Conservation (phyloP, 1,139 yeast species). For the Candida smagusa region DNA sequence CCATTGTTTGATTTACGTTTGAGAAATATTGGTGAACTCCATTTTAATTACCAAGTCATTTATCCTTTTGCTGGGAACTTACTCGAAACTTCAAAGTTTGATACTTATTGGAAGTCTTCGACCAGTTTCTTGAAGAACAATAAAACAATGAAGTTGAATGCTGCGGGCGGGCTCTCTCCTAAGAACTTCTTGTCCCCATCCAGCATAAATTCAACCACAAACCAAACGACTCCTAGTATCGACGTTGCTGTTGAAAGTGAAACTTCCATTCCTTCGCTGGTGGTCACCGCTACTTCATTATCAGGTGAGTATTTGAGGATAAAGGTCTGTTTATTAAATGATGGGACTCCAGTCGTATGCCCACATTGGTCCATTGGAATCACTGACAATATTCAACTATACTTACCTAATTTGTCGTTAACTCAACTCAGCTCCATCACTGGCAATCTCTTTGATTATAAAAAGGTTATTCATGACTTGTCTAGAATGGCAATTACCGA, state of each 20-base stretch:
- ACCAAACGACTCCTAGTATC: constrained; percentile 1
- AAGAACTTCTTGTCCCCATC: constrained; percentile 37
- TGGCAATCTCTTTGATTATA: constrained; percentile 40
- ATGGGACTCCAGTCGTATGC: constrained; percentile 83
- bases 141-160: constrained; percentile 29
- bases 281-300: constrained; percentile 89
- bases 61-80: constrained; percentile 87
- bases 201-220: constrained; percentile 7
- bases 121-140: constrained; percentile 39
- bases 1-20: constrained; percentile 83
- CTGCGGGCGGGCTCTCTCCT: constrained; percentile 44
- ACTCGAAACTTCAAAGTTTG: constrained; percentile 86
- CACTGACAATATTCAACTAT: constrained; percentile 55
- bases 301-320: constrained; percentile 76
- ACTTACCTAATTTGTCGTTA: constrained; percentile 39
- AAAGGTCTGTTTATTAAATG: constrained; percentile 69
- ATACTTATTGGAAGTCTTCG: constrained; percentile 95
- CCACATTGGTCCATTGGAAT: constrained; percentile 66
- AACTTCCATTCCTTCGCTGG: constrained; percentile 44
- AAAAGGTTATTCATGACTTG: constrained; percentile 40
- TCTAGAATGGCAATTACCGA: constrained; percentile 37
- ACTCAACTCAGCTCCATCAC: constrained; percentile 44
- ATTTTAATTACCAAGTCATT: constrained; percentile 76
- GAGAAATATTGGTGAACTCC: constrained; percentile 77
- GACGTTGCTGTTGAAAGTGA: constrained; percentile 10